Conservation (phyloP, 805 yeast genomes). For the Saturnispora sanitii region DNA sequence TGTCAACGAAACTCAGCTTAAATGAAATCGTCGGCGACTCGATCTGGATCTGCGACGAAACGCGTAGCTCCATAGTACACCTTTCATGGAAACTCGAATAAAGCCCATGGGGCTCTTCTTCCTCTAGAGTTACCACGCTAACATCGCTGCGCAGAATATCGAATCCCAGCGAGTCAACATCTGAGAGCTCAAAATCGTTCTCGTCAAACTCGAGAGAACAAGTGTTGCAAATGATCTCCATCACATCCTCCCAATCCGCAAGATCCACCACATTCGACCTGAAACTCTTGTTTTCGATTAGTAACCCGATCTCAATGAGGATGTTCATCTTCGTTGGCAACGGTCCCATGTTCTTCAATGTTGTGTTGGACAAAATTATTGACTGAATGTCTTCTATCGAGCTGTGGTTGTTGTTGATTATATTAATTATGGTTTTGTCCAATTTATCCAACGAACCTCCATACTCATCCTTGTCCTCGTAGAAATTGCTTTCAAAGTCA, state of each 20-base stretch:
- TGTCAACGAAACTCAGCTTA: constrained; percentile 2
- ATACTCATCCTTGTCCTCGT: neutral
- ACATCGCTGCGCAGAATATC: constrained; percentile 1
- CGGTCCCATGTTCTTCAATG: constrained; percentile 13
- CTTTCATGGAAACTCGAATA: too few relatives aligned
- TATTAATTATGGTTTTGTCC: neutral
- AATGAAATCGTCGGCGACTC: constrained; percentile 4
- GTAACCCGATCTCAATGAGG: constrained; percentile 22
- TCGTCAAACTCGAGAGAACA: constrained; percentile 29
- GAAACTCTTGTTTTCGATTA: constrained; percentile 7
- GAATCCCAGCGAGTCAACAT: neutral
- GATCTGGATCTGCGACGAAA: neutral
- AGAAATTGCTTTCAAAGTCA: constrained; percentile 11
- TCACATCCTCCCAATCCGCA: constrained; percentile 28
- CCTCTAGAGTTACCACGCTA: neutral
- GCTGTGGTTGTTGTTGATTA: neutral
- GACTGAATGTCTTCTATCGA: constrained; percentile 14
- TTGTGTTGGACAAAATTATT: constrained; percentile 21
- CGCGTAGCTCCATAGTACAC: neutral
- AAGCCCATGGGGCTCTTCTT: neutral
- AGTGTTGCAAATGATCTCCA: constrained; percentile 26
- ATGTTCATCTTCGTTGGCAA: constrained; percentile 18
- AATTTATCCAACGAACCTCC: neutral
- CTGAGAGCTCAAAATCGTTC: constrained; percentile 22
- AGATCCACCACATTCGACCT: constrained; percentile 17